Conservation (phyloP, 2,329 filamentous ascomycete species). For the Nemania sp. region DNA sequence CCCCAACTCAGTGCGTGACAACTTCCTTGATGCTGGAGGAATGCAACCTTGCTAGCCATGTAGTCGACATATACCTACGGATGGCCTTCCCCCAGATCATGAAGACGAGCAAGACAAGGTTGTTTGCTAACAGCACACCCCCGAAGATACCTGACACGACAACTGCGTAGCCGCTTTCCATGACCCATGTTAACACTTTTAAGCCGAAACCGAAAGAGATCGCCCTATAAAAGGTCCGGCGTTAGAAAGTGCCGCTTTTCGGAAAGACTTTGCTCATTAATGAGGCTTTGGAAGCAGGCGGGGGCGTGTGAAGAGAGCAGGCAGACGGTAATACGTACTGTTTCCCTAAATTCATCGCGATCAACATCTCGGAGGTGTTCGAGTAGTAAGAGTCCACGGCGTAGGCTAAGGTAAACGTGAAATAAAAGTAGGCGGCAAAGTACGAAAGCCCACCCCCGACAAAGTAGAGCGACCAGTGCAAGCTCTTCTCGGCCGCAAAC, state of each 20-base stretch:
- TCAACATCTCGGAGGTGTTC: slow-evolving; percentile 68
- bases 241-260: slow-evolving; percentile 3
- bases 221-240: slow-evolving; percentile 35
- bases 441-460: slow-evolving; percentile 55
- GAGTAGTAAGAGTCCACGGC: slow-evolving; percentile 63
- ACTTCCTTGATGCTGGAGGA: slow-evolving; percentile 35
- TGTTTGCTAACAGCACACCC: slow-evolving; percentile 54
- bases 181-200: slow-evolving; percentile 56
- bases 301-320: not conserved
- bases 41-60: slow-evolving; percentile 56
- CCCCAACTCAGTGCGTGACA: slow-evolving; percentile 31
- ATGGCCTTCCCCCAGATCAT: slow-evolving; percentile 58
- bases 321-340: slow-evolving; percentile 39
- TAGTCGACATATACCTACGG: slow-evolving; percentile 49
- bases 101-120: slow-evolving; percentile 53
- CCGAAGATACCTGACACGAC: slow-evolving; percentile 57
- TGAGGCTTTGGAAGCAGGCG: not conserved
- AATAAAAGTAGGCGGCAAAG: slow-evolving; percentile 59
- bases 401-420: slow-evolving; percentile 64
- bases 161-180: slow-evolving; percentile 52
- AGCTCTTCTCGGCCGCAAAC: slow-evolving; percentile 42
- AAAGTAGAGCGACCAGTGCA: slow-evolving; percentile 54
- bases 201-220: slow-evolving; percentile 59
- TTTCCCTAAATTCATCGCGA: slow-evolving; percentile 62
- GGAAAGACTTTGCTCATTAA: not conserved